Evolutionary conservation across 768 basidiomycete genomes (phyloP).

Genomic region (Mycena galopus): DNA sequence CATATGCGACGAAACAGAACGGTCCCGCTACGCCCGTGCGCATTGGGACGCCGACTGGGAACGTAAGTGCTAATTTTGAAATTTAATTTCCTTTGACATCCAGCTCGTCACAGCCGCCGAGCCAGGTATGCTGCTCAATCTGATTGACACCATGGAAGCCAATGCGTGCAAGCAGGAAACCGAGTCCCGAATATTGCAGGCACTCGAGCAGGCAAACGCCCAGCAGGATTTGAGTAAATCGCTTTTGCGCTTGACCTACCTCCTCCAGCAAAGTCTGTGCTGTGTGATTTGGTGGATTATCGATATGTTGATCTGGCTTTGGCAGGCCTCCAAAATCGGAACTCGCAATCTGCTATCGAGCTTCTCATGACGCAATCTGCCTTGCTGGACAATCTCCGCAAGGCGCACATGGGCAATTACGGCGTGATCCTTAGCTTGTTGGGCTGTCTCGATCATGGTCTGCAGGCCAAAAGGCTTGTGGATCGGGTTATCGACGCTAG

Average conservation of each 20-base stretch:
- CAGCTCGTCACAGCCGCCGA: constrained; percentile 38
- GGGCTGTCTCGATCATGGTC: constrained; percentile 91
- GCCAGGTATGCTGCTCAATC: constrained; percentile 10
- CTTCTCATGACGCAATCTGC: constrained; percentile 85
- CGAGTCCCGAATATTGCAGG: constrained; percentile 71
- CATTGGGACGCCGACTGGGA: constrained; percentile 27
- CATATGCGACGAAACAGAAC: constrained; percentile 66
- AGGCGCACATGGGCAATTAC: constrained; percentile 93
- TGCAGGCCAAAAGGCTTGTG: constrained; percentile 88
- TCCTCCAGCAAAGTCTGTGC: constrained; percentile 80
- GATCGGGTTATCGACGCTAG: constrained; percentile 89
- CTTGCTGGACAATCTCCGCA: constrained; percentile 88
- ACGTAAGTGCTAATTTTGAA: constrained; percentile 48
- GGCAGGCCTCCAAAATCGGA: constrained; percentile 72
- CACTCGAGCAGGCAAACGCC: constrained; percentile 79
- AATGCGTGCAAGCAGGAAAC: constrained; percentile 47
- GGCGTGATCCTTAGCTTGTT: constrained; percentile 91
- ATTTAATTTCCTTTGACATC: neutral
- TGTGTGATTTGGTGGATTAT: neutral
- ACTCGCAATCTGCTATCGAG: constrained; percentile 85
- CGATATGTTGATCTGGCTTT: constrained; percentile 9
- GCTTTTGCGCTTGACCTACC: constrained; percentile 80
- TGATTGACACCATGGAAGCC: neutral
- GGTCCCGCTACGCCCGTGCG: constrained; percentile 15
- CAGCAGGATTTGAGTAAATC: constrained; percentile 87